Evolutionary conservation across 1,139 yeast species (phyloP), one percentile per base, ranked within the genome.

Genomic region (Blastobotrys persicus): DNA sequence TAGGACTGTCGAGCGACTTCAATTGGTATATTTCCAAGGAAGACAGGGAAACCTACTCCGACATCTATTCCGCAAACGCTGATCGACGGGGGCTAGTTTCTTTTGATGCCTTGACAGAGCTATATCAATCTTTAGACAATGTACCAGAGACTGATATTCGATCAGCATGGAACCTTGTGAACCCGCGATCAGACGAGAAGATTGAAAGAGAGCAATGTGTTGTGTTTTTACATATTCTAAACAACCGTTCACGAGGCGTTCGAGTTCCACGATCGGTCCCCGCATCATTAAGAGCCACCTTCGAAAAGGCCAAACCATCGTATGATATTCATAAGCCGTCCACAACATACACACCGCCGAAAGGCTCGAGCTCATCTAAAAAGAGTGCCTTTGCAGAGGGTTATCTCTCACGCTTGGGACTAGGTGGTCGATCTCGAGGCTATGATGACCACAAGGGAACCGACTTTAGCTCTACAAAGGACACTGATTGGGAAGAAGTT

Each of bases 21-120:
- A 96, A 91, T 64, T 92, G 98, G 98, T 92, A 92, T 70, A 89
- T 92, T 56, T 83, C 96, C 3, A 98, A 97, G 16, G 77, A 83
- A 5, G 97, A 92, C 62, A 81, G 83, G 61, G 63, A 80, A 2
- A 79, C 85, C 9, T 94, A 92, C 68, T 94, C 88, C 61, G 75
- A 86, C 26, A 81, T 92, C 42, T 87, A 89, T 65, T 75, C 82
- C 46, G 76, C 87, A 34, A 83, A 88, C 50, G 72, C 87, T 46
- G 98, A 92, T 69, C 73, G 76, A 42, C 84, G 80, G 59, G 98
- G 98, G n/a, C 75, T 95, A 57, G 83, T 89, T 39, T 75, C 82
- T 41, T 91, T 86, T 64, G 84, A 84, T 45, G 75, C 92, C 1
- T 74, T 92, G 51, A 73, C 77, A 35, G 86, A 79, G 31, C 75